Base-by-base conservation (phyloP, 2,329 filamentous ascomycete genomes). In the Colletotrichum aenigma region DNA sequence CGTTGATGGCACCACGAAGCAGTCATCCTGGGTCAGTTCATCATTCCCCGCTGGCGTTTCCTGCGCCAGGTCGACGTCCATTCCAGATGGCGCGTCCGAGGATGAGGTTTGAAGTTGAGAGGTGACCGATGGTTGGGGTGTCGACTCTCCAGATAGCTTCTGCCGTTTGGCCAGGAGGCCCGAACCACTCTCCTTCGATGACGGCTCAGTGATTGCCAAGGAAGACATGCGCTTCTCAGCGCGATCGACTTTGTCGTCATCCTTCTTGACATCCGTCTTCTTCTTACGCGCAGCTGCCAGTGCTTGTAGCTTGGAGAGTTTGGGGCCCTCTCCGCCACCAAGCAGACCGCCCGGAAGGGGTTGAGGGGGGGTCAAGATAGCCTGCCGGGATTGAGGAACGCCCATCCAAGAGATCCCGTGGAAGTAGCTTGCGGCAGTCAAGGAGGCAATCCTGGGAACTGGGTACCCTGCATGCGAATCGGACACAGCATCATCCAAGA, bases 241-340 rank as follows among this genome's bases (percentile, higher is more conserved):
- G 68, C 61, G 64, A 13, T 60, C 78, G 78, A 80, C 78, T 26
- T 80, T 79, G 48, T 83, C 80, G 58, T 83, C 80, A 7, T 66
- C 48, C 3, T 79, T 74, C 62, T 83, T 87, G 79, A 91, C 92
- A 52, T 93, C 92, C 34, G 92, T 93, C 84, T 96, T 98, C 85
- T 95, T 96, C 83, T 96, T 96, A 32, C 96, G 91, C 70, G 95
- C 94, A 38, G 95, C 95, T 67, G 96, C 96, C 56, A 99, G 87
- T 64, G 95, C 95, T 80, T 98, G 96, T 61, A 99, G 88, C 81
- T 99, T 99, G 7, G 96, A 98, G 84, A 94, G 89, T 81, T 96
- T 97, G 4, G 91, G 89, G 15, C 86, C 86, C 64, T 91, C 90
- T 3, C 92, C 89, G 38, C 97, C 97, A 34, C 97, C 97, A 4